Base-by-base conservation (phyloP, 176 grass and related monocot species). In the Musa troglodytarum region DNA sequence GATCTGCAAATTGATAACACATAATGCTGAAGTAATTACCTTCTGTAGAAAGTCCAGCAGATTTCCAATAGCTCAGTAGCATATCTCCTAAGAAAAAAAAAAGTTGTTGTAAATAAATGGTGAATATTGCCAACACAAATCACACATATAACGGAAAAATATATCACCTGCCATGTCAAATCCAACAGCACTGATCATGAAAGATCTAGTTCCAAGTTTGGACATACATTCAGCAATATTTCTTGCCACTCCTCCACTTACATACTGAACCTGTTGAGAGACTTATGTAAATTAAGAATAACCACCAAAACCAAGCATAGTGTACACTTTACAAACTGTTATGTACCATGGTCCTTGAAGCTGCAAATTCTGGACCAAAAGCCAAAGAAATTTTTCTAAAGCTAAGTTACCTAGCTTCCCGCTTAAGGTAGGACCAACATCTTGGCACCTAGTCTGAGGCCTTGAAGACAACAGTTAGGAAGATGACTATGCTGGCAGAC, bases 161-260 rank as follows among this genome's bases (percentile, higher is more conserved):
- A 23, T 68, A 29, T 68, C 85, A 93, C 94, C 94, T 91, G 90
- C 90, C 77, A 97, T 84, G 71, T 97, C 94, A 80, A 86, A 76
- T 65, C 94, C 94, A 85, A 93, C 66, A 53, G 87, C 84, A 77
- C 94, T 97, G 74, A 97, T 97, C 86, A 97, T 85, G 65, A 91
- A 90, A 61, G 88, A 78, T 68, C 28, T 87, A 83, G 73, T 83
- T 86, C 90, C 90, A 80, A 97, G 84, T 81, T 97, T 97, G 73
- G 75, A 80, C 90, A 93, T 91, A 82, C 94, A 97, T 86, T 93
- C 94, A 21, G 94, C 94, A 75, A 97, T 83, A 86, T 97, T 97
- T 83, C 94, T 93, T 79, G 84, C 90, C 52, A 97, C 94, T 76
- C 94, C 90, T 51, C 94, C 90, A 54, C 76, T 79, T 17, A 89